These are phyloP conservation scores for Panaeolus cyanescens DNA, from an alignment of 768 basidiomycete species.

Conservation along the genomic window DNA sequence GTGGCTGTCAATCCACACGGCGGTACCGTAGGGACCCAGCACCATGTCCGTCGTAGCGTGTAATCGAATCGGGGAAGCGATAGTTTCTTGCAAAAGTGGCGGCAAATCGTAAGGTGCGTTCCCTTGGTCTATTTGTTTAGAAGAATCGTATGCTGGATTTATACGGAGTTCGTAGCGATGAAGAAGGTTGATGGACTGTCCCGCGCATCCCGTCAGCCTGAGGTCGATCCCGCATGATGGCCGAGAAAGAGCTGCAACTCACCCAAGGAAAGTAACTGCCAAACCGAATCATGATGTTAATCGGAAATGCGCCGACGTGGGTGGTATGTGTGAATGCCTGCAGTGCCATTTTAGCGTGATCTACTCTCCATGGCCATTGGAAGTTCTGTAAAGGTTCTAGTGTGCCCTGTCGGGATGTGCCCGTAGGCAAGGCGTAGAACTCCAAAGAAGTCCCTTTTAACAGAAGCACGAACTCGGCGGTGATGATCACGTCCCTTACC, in stretches of 20 bases:
- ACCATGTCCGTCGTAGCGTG: conserved; percentile 56
- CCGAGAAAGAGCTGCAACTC: conserved; percentile 9
- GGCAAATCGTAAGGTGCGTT: conserved; percentile 50
- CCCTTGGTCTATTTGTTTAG: conserved; percentile 21
- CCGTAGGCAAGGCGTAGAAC: conserved; percentile 36
- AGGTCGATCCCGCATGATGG: neutral
- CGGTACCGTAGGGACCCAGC: conserved; percentile 60
- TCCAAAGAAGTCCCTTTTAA: conserved; percentile 44
- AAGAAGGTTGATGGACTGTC: conserved; percentile 63
- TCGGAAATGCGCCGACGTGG: conserved; percentile 23
- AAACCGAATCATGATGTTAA: conserved; percentile 62
- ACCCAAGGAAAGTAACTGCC: conserved; percentile 62
- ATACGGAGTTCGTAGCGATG: conserved; percentile 58
- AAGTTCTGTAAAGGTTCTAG: conserved; percentile 47
- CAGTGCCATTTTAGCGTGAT: conserved; percentile 43
- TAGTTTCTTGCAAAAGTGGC: conserved; percentile 36
- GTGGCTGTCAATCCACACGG: conserved; percentile 68
- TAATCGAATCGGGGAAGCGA: conserved; percentile 58
- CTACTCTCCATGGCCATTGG: conserved; percentile 59
- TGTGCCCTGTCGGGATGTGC: conserved; percentile 17
- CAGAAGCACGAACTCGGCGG: conserved; percentile 45
- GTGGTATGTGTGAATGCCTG: conserved; percentile 17
- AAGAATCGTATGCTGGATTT: conserved; percentile 36
- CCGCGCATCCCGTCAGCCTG: neutral
- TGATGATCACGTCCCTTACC: conserved; percentile 40